A percentile compares a stretch with the other conserved stretches of the same genome.
Evolutionary conservation across 345 rosid species (phyloP).

Genomic region (Nephelium lappaceum): DNA sequence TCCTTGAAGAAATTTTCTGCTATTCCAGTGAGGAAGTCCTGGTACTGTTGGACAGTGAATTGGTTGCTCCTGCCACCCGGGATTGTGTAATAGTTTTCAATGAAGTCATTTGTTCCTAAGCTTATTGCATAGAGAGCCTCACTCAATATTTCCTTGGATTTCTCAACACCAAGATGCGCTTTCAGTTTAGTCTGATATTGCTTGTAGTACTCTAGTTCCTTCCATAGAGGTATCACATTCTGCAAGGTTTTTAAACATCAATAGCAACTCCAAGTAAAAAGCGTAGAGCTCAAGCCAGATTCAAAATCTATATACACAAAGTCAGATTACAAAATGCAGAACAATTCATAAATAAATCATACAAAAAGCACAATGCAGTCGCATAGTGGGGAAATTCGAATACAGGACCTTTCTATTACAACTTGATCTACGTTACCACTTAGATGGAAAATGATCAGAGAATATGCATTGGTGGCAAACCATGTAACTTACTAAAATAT

Average conservation of each 20-base stretch:
- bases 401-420: neutral
- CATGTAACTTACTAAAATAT: constrained; percentile 44
- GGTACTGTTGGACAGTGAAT: constrained; percentile 38
- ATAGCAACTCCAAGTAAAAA: neutral
- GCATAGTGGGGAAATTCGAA: neutral
- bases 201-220: constrained; percentile 51
- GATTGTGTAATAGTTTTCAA: constrained; percentile 52
- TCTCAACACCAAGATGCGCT: constrained; percentile 39
- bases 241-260: constrained; percentile 23
- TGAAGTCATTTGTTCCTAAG: constrained; percentile 66
- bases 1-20: constrained; percentile 38
- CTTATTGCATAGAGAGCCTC: constrained; percentile 52
- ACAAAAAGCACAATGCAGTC: too few relatives aligned
- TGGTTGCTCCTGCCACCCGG: constrained; percentile 40
- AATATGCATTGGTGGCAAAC: neutral
- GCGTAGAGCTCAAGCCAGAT: too few relatives aligned
- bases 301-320: too few relatives aligned
- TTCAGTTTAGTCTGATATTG: constrained; percentile 47
- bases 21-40: constrained; percentile 48
- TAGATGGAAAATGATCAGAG: neutral
- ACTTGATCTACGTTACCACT: neutral
- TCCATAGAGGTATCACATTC: constrained; percentile 68
- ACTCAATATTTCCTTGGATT: constrained; percentile 31
- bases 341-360: too few relatives aligned
- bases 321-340: too few relatives aligned